Evolutionary conservation across 148 eudicot species (phyloP), one percentile per base, ranked within the genome.

Genomic region (Dysphania ambrosioides): DNA sequence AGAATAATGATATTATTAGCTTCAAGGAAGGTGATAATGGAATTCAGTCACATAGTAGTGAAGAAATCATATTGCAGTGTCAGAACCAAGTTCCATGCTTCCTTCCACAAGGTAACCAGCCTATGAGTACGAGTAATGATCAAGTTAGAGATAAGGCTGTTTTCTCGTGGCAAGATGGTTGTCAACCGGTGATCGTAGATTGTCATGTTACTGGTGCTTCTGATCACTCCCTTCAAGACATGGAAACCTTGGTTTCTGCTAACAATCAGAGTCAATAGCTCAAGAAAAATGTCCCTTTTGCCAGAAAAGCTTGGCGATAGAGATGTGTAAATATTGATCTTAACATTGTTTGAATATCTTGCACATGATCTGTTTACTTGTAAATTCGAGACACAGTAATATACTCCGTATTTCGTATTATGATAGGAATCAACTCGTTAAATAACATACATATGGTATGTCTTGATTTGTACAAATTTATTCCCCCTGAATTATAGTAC

Each of bases 1-100:
- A 24, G 59, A 62, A 71, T 75, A 11, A 77, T 60, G 51, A 55
- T 16, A 31, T 8, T n/a, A 65, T 47, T 77, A 72, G 76, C 72
- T 73, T 81, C 63, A 81, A 66, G 51, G 85, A 79, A 70, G 79
- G 79, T 11, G 79, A 72, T 42, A 79, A 82, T 81, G 83, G 72
- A 23, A 27, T 82, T 21, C 79, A 59, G 40, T 38, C 83, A 21
- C 16, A 10, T 24, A 29, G 40, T 56, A 23, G 32, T 51, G 53
- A 19, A 57, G 80, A 24, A 55, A 41, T 59, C 47, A 71, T 76
- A 10, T 29, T 77, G 70, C 79, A 60, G 42, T 68, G 79, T 57
- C 78, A 71, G 41, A 56, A 72, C 24, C 79, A 75, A 18, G 31
- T 23, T 34, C 67, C 72, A 5, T 76, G 82, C 63, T 81, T 78